Evolutionary conservation across 768 basidiomycete genomes (phyloP).

Genomic region (Candolleomyces efflorescens): DNA sequence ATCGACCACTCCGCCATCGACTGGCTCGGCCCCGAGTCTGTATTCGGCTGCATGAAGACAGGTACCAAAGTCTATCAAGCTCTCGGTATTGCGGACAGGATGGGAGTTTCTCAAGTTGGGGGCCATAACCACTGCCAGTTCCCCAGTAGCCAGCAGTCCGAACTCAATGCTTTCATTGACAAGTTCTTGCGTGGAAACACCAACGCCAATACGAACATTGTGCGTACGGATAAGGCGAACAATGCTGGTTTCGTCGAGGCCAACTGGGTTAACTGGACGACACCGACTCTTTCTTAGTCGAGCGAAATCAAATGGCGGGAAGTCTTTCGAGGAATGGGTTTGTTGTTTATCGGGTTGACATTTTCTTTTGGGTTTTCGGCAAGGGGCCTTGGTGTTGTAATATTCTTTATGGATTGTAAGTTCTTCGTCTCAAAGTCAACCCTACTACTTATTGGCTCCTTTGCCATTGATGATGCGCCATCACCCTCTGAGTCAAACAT

Average conservation of each 20-base stretch:
- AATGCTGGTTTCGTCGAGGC: conserved; percentile 33
- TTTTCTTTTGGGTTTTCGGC: background rate
- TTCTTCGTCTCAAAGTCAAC: too few relatives aligned
- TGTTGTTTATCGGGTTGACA: background rate
- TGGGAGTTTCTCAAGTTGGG: conserved; percentile 52
- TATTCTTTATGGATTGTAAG: too few relatives aligned
- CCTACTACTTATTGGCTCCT: too few relatives aligned
- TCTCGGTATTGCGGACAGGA: conserved; percentile 38
- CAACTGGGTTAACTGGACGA: conserved; percentile 45
- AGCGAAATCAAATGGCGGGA: background rate
- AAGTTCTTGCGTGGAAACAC: conserved; percentile 48
- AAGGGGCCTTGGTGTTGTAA: too few relatives aligned
- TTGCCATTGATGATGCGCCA: too few relatives aligned
- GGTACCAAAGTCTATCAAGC: conserved; percentile 48
- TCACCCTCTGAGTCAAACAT: too few relatives aligned
- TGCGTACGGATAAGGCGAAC: conserved; percentile 40
- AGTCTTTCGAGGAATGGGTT: background rate
- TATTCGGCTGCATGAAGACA: conserved; percentile 49
- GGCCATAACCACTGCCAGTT: conserved; percentile 53
- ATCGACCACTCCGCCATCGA: conserved; percentile 54
- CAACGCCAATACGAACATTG: conserved; percentile 41
- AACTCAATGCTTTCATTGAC: conserved; percentile 51
- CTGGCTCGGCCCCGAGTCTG: conserved; percentile 50
- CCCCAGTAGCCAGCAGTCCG: conserved; percentile 40
- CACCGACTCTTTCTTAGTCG: background rate